Conservation (phyloP, 2,329 filamentous ascomycete species). For the Fusarium falciforme region DNA sequence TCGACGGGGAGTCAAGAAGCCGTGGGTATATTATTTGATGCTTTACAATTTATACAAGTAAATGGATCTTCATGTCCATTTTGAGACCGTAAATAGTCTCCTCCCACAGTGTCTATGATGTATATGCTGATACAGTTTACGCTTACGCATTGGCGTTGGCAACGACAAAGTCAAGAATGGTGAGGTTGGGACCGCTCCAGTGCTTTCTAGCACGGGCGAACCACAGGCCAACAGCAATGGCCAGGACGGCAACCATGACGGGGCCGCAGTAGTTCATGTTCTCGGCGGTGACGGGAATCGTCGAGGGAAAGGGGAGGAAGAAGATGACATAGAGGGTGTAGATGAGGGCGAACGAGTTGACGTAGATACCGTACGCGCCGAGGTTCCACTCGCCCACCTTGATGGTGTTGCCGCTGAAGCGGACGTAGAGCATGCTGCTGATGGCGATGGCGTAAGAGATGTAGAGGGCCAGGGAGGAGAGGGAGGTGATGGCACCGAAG, state of each 20-base stretch:
- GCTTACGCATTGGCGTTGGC: slow-evolving; percentile 8
- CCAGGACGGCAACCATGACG: slow-evolving; percentile 37
- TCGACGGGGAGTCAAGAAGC: neutral
- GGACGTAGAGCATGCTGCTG: slow-evolving; percentile 38
- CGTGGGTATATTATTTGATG: neutral
- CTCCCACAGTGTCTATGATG: neutral
- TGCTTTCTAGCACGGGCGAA: slow-evolving; percentile 33
- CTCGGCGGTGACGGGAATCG: slow-evolving; percentile 33
- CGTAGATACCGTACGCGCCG: slow-evolving; percentile 23
- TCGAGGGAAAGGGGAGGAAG: slow-evolving; percentile 42
- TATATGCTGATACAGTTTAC: neutral
- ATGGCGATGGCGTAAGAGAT: slow-evolving; percentile 43
- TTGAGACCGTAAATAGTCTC: neutral
- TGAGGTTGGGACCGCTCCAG: slow-evolving; percentile 39
- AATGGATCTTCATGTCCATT: neutral
- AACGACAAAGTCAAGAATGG: slow-evolving; percentile 40
- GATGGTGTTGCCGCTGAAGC: slow-evolving; percentile 13
- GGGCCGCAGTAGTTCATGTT: slow-evolving; percentile 43
- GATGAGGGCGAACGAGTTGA: slow-evolving; percentile 37
- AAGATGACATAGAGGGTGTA: slow-evolving; percentile 41
- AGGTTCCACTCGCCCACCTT: slow-evolving; percentile 43
- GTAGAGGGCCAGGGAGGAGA: slow-evolving; percentile 40
- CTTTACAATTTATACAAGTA: neutral
- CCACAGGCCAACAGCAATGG: slow-evolving; percentile 35
- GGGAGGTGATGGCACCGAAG: slow-evolving; percentile 39